Conservation (phyloP, 2,329 filamentous ascomycete species). For the Pseudogymnoascus sp. region DNA sequence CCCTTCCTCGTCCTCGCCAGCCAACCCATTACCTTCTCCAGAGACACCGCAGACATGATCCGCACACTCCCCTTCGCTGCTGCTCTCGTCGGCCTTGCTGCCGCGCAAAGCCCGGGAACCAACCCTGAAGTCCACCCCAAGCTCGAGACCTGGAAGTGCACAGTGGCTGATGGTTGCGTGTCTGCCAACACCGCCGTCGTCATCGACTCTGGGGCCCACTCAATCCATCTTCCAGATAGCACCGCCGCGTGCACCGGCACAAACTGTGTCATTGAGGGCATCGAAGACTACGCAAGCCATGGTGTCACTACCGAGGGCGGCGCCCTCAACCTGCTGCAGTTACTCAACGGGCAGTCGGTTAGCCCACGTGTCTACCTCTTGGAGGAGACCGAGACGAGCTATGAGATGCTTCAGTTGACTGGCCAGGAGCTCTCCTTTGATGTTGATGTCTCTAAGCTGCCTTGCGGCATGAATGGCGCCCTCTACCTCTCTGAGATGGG, state of each 20-base stretch:
- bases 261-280: constrained; percentile 46
- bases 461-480: constrained; percentile 39
- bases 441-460: constrained; percentile 33
- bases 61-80: background rate
- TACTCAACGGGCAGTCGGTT: constrained; percentile 21
- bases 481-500: constrained; percentile 38
- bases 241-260: constrained; percentile 38
- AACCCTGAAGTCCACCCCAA: constrained; percentile 41
- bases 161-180: constrained; percentile 39
- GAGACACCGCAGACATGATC: constrained; percentile 4
- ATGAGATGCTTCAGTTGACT: constrained; percentile 36
- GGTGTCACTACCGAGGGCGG: constrained; percentile 33
- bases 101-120: constrained; percentile 32
- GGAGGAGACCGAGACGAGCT: constrained; percentile 32
- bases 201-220: constrained; percentile 40
- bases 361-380: constrained; percentile 38
- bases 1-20: background rate
- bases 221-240: constrained; percentile 37
- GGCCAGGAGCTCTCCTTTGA: constrained; percentile 37
- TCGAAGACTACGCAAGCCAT: constrained; percentile 37
- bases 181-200: constrained; percentile 40
- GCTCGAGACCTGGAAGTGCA: constrained; percentile 44
- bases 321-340: constrained; percentile 29
- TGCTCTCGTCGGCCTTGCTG: constrained; percentile 17
- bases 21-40: background rate